These are phyloP conservation scores for Russula compacta DNA, from an alignment of 768 basidiomycete genomes.

Conservation along the genomic window DNA sequence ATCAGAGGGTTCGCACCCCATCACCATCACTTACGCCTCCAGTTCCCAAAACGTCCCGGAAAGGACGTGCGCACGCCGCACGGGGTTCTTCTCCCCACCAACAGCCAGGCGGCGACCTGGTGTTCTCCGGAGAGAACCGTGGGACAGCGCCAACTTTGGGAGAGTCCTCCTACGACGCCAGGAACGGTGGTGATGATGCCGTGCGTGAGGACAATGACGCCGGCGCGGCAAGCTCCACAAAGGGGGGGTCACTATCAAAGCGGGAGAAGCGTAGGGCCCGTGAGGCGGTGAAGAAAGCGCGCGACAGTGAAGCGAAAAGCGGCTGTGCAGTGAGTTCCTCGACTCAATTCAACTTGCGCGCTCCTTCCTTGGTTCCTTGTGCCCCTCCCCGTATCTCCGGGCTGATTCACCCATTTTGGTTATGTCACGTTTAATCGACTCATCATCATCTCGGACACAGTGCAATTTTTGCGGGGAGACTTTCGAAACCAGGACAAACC, in stretches of 20 bases:
- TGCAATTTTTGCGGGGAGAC: slow-evolving; percentile 62
- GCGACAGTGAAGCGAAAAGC: slow-evolving; percentile 11
- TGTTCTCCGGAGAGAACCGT: background rate
- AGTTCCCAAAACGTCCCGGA: background rate
- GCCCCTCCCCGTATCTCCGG: background rate
- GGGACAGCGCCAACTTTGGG: background rate
- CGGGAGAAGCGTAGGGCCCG: slow-evolving; percentile 71
- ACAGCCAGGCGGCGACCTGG: background rate
- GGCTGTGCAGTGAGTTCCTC: slow-evolving; percentile 7
- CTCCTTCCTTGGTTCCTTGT: background rate
- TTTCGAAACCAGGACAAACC: slow-evolving; percentile 62
- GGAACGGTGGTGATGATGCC: slow-evolving; percentile 4
- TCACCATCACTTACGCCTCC: slow-evolving; percentile 4
- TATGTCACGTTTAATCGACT: background rate
- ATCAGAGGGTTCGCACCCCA: background rate
- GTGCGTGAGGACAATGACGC: slow-evolving; percentile 8
- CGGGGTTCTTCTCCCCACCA: background rate
- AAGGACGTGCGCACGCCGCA: background rate
- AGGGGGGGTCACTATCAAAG: slow-evolving; percentile 50
- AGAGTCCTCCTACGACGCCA: background rate
- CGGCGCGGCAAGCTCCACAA: slow-evolving; percentile 9
- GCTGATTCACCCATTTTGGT: background rate
- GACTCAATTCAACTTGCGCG: background rate
- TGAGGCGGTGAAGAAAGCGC: slow-evolving; percentile 61
- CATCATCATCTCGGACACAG: slow-evolving; percentile 22